A percentile compares a stretch with the other conserved stretches of the same genome.
Conservation (phyloP, 2,329 filamentous ascomycete species). For the Diplodia sapinea region DNA sequence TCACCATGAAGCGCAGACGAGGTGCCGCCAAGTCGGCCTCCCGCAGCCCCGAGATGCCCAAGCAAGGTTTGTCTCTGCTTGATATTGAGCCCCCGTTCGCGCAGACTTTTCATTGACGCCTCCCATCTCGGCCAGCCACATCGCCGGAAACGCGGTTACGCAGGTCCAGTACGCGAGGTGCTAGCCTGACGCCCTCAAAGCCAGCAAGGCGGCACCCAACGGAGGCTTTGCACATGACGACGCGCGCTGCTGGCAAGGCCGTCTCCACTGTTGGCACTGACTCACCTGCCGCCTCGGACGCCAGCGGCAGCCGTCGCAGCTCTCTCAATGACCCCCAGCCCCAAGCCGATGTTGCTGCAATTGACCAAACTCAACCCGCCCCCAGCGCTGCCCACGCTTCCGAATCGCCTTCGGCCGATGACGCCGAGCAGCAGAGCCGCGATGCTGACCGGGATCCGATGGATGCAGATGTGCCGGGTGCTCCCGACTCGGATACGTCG, state of each 20-base stretch:
- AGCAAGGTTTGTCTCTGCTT: conserved; percentile 17
- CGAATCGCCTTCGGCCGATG: conserved; percentile 29
- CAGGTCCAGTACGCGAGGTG: conserved; percentile 44
- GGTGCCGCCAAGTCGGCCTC: conserved; percentile 27
- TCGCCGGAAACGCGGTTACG: conserved; percentile 42
- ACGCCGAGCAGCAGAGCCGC: conserved; percentile 9
- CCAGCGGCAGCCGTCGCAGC: conserved; percentile 48
- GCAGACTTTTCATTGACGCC: conserved; percentile 23
- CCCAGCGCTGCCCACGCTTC: neutral
- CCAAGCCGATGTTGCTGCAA: conserved; percentile 6
- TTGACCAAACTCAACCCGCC: conserved; percentile 16
- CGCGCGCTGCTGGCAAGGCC: conserved; percentile 50
- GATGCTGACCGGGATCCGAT: conserved; percentile 14
- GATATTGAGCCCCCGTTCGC: neutral
- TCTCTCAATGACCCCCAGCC: conserved; percentile 41
- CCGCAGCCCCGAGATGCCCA: conserved; percentile 27
- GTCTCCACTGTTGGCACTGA: conserved; percentile 46
- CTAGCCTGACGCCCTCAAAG: conserved; percentile 42
- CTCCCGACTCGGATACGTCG: conserved; percentile 29
- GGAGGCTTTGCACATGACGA: conserved; percentile 58
- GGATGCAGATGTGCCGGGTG: conserved; percentile 25
- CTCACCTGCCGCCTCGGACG: conserved; percentile 41
- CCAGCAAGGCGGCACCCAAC: conserved; percentile 52
- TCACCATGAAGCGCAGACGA: conserved; percentile 31
- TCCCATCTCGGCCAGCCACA: conserved; percentile 38